Evolutionary conservation across 805 yeast species (phyloP).

Genomic region (Wickerhamiella australiensis): DNA sequence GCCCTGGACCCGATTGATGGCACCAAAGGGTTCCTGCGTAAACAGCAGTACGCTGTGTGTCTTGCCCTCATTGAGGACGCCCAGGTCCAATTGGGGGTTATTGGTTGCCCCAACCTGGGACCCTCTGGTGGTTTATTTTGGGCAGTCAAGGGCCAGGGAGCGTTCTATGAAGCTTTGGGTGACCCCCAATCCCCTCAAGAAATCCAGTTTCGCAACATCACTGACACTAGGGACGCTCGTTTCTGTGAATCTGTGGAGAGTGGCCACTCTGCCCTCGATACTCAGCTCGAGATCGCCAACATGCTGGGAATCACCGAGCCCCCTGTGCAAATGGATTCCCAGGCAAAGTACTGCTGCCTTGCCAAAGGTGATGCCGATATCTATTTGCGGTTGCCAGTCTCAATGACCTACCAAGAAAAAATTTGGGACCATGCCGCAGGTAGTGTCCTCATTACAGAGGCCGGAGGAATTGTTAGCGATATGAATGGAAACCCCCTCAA

Average conservation of each 20-base stretch:
- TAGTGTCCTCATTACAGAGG: constrained; percentile 68
- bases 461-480: constrained; percentile 87
- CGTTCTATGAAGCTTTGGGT: constrained; percentile 40
- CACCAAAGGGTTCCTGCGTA: constrained; percentile 89
- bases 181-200: constrained; percentile 24
- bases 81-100: constrained; percentile 73
- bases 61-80: constrained; percentile 81
- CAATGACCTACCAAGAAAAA: constrained; percentile 68
- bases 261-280: constrained; percentile 84
- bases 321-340: constrained; percentile 77
- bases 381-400: constrained; percentile 77
- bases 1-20: constrained; percentile 98
- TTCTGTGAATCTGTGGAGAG: constrained; percentile 92
- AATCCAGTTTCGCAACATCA: constrained; percentile 43
- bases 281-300: constrained; percentile 64
- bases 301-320: constrained; percentile 45
- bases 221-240: constrained; percentile 38
- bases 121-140: constrained; percentile 64
- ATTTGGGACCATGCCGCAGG: constrained; percentile 99
- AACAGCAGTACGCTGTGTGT: constrained; percentile 95
- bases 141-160: constrained; percentile 56
- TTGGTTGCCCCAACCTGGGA: constrained; percentile 87
- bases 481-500: constrained; percentile 61
- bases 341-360: constrained; percentile 87
- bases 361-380: constrained; percentile 88